Percentiles rank a stretch among this genome's conserved stretches.
Evolutionary conservation across 1,139 yeast species (phyloP).

Genomic region (Pichia sp.): DNA sequence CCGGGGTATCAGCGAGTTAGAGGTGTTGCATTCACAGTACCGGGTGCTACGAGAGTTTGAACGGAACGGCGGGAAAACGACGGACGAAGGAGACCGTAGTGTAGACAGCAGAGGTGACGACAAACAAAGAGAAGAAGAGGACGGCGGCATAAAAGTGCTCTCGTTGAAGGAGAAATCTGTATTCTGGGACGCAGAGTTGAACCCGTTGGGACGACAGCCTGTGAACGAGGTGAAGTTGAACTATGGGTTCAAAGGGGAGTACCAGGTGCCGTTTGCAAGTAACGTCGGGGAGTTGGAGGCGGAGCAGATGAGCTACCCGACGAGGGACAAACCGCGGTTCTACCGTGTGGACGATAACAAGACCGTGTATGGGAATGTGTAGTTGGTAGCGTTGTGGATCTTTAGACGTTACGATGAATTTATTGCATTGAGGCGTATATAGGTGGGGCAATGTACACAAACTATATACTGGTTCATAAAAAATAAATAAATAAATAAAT

Average conservation of each 20-base stretch:
- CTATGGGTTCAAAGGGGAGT: conserved; percentile 27
- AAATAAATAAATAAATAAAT: conserved; percentile 3
- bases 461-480: background rate
- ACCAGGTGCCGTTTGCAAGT: conserved; percentile 1
- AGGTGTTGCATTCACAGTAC: conserved; percentile 3
- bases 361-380: conserved; percentile 14
- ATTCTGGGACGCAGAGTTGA: conserved; percentile 42
- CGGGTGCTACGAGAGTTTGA: conserved; percentile 5
- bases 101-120: background rate
- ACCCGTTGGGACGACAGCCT: conserved; percentile 32
- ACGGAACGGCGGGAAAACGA: background rate
- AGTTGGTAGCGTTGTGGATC: background rate
- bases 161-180: conserved; percentile 29
- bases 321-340: conserved; percentile 31
- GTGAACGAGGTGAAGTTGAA: background rate
- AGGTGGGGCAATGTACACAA: background rate
- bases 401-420: conserved; percentile 2
- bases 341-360: conserved; percentile 26
- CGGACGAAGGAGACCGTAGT: background rate
- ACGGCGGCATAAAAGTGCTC: background rate
- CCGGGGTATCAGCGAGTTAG: conserved; percentile 1
- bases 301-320: conserved; percentile 25
- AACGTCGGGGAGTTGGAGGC: conserved; percentile 1
- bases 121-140: background rate
- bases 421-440: background rate